A percentile compares a stretch with the other conserved stretches of the same genome.
These are phyloP conservation scores for Podila minutissima DNA, from an alignment of 192 early-diverging fungal species.

Conservation along the genomic window DNA sequence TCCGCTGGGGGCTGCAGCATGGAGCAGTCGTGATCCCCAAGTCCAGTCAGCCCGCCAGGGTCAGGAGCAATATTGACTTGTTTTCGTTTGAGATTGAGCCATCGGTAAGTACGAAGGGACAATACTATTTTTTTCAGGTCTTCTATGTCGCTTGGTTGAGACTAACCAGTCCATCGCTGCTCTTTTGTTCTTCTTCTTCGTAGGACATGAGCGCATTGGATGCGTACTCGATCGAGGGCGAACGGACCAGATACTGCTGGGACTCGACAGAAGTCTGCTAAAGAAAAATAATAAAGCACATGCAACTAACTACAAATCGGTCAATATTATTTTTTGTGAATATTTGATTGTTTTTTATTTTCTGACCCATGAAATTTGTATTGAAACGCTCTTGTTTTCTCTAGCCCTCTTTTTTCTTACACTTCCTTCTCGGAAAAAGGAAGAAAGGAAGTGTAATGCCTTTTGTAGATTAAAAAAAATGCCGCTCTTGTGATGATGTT, in stretches of 20 bases:
- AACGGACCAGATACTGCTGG: conserved; percentile 57
- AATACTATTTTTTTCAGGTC: background rate
- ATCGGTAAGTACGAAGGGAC: background rate
- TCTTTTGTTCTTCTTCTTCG: background rate
- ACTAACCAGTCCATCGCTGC: background rate
- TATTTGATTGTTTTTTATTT: conserved; percentile 10
- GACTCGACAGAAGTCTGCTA: conserved; percentile 52
- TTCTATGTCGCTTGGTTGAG: background rate
- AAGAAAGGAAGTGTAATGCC: conserved; percentile 4
- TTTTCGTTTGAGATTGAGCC: conserved; percentile 58
- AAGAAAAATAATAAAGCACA: background rate
- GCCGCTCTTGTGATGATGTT: background rate
- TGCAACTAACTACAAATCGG: background rate
- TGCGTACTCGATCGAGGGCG: conserved; percentile 23
- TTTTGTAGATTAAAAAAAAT: conserved; percentile 2
- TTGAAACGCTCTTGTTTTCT: background rate
- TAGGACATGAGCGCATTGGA: conserved; percentile 57
- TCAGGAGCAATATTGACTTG: conserved; percentile 55
- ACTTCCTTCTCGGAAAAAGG: background rate
- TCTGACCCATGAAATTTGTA: conserved; percentile 5
- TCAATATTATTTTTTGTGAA: conserved; percentile 10
- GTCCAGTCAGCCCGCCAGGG: conserved; percentile 55
- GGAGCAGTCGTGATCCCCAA: conserved; percentile 75
- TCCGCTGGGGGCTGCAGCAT: conserved; percentile 76
- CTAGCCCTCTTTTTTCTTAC: conserved; percentile 37